Conservation (phyloP, 192 early-diverging fungal genomes). For the Cetraspora pellucida region DNA sequence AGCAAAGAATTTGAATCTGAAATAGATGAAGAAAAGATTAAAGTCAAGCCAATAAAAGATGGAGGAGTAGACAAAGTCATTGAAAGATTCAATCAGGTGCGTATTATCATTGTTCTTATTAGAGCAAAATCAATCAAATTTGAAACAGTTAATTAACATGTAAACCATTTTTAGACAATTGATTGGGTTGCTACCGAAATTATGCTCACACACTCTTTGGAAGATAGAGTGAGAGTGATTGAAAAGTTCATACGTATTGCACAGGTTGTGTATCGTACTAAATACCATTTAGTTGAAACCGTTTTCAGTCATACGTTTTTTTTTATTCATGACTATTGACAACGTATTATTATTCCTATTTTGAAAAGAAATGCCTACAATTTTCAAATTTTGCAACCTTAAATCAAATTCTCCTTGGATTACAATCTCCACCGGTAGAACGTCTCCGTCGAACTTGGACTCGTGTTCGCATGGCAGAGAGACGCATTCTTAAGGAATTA, state of each 20-base stretch:
- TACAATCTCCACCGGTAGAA: constrained; percentile 58
- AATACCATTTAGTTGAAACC: neutral
- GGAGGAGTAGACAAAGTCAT: constrained; percentile 16
- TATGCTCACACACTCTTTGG: constrained; percentile 42
- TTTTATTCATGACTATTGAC: neutral
- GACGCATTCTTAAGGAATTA: constrained; percentile 51
- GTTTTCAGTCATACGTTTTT: neutral
- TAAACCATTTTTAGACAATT: constrained; percentile 38
- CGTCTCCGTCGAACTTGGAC: constrained; percentile 60
- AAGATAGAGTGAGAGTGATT: constrained; percentile 54
- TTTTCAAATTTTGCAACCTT: constrained; percentile 64
- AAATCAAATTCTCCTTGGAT: constrained; percentile 60
- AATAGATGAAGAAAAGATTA: neutral
- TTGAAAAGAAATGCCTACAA: constrained; percentile 54
- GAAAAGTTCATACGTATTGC: constrained; percentile 68
- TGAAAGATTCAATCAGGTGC: constrained; percentile 11
- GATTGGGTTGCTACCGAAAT: constrained; percentile 67
- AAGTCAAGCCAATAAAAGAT: neutral
- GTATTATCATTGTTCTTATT: neutral
- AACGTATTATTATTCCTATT: neutral
- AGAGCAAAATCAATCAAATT: too few species aligned
- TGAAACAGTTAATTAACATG: neutral
- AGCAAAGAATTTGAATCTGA: constrained; percentile 6
- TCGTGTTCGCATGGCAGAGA: constrained; percentile 45
- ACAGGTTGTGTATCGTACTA: constrained; percentile 39